phyloP scores from a whole-genome alignment of 2,329 filamentous ascomycete genomes.

The Akanthomyces uredinophilus region DNA sequence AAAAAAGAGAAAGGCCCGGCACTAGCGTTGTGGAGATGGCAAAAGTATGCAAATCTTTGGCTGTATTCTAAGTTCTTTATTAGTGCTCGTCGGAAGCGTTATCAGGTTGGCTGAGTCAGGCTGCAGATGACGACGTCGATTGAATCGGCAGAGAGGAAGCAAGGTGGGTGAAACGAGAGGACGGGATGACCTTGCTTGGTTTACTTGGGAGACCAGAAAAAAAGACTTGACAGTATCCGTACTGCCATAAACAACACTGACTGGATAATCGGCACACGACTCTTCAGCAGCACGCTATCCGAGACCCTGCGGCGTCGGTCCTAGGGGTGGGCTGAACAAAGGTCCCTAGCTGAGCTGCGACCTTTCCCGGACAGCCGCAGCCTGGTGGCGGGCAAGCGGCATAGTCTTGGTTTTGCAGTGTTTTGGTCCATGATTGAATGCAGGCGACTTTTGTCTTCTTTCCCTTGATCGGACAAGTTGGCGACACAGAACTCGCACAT shows the following conservation, averaged over 20 bases:
- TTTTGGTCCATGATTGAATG: no score
- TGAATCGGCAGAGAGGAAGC: neutral
- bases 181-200: neutral
- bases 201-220: neutral
- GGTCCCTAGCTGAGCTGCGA: neutral
- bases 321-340: neutral
- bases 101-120: constrained; percentile 9
- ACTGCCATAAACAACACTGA: neutral
- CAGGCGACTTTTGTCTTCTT: no score
- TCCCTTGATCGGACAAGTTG: neutral
- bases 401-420: neutral
- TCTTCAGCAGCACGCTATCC: neutral
- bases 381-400: no score
- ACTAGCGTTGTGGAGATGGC: neutral
- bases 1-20: no score
- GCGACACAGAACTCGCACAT: neutral
- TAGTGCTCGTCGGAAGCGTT: neutral
- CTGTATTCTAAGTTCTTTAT: neutral
- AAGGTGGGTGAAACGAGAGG: neutral
- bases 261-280: neutral
- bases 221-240: neutral
- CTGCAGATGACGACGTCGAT: neutral
- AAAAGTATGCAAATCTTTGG: neutral
- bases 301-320: neutral
- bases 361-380: no score